Evolutionary conservation across 768 basidiomycete species (phyloP).

Genomic region (Boletellus emodensis): DNA sequence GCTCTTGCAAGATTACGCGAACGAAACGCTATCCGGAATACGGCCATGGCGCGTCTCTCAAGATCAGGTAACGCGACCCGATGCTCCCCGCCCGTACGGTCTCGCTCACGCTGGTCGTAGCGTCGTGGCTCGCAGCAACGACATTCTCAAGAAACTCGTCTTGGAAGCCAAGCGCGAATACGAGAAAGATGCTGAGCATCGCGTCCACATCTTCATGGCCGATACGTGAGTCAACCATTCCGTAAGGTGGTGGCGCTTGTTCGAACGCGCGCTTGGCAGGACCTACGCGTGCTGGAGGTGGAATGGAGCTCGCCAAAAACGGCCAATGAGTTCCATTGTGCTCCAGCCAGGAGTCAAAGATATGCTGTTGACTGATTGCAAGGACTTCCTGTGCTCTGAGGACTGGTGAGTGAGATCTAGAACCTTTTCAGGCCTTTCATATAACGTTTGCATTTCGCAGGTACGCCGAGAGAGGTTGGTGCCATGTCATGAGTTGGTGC

Average conservation of each 20-base stretch:
- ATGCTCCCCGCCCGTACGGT: constrained; percentile 16
- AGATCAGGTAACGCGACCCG: constrained; percentile 58
- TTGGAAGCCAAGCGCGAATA: constrained; percentile 85
- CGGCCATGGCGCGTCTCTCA: constrained; percentile 67
- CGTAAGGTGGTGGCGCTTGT: constrained; percentile 7
- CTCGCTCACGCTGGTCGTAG: constrained; percentile 35
- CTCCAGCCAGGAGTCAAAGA: constrained; percentile 87
- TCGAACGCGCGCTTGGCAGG: constrained; percentile 30
- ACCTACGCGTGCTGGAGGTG: constrained; percentile 79
- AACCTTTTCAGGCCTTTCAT: constrained; percentile 18
- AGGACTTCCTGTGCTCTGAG: constrained; percentile 78
- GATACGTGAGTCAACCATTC: constrained; percentile 62
- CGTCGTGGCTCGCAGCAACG: constrained; percentile 84
- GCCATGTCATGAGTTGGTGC: constrained; percentile 15
- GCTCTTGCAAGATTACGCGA: constrained; percentile 60
- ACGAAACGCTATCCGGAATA: constrained; percentile 76
- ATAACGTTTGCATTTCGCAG: constrained; percentile 36
- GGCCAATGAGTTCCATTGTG: constrained; percentile 90
- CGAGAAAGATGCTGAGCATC: constrained; percentile 87
- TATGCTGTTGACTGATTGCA: constrained; percentile 85
- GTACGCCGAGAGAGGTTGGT: constrained; percentile 86
- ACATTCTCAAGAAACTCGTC: constrained; percentile 82
- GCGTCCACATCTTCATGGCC: constrained; percentile 85
- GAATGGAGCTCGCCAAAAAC: constrained; percentile 85
- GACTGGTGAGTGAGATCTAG: constrained; percentile 61